A percentile compares a stretch with the other conserved stretches of the same genome.
Conservation (phyloP, 345 rosid genomes). For the Anastatica hierochuntica region DNA sequence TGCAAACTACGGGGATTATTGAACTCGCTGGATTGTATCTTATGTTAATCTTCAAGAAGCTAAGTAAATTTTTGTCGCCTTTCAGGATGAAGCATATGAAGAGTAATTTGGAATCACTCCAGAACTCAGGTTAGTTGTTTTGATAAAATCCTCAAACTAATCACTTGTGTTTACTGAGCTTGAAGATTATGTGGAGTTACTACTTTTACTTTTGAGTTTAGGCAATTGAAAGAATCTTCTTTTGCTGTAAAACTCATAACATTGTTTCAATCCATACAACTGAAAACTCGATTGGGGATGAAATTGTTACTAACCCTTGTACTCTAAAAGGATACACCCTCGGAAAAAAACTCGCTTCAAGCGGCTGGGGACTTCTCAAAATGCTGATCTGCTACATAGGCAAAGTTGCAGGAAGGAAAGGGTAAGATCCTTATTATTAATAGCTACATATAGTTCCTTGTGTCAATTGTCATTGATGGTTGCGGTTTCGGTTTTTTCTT, state of each 20-base stretch:
- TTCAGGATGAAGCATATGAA: constrained; percentile 73
- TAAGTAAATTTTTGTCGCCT: constrained; percentile 1
- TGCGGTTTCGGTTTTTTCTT: neutral
- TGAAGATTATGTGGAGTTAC: neutral
- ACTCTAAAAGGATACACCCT: constrained; percentile 66
- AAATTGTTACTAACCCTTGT: constrained; percentile 55
- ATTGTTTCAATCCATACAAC: constrained; percentile 40
- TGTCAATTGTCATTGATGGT: neutral
- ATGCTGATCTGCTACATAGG: constrained; percentile 67
- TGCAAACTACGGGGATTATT: constrained; percentile 66
- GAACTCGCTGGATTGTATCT: constrained; percentile 52
- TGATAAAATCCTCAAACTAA: neutral
- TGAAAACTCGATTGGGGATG: constrained; percentile 29
- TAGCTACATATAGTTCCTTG: neutral
- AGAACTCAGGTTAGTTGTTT: constrained; percentile 31
- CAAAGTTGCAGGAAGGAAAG: constrained; percentile 56
- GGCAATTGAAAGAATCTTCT: neutral
- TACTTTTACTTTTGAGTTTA: neutral
- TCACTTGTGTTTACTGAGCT: neutral
- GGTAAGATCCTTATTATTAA: constrained; percentile 31
- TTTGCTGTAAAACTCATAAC: neutral
- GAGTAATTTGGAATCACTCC: constrained; percentile 50
- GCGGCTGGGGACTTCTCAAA: constrained; percentile 69
- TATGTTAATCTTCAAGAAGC: too few species aligned
- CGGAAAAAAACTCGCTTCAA: constrained; percentile 25